Conservation (phyloP, 352 stramenopile species). For the Phytopythium sindhum region DNA sequence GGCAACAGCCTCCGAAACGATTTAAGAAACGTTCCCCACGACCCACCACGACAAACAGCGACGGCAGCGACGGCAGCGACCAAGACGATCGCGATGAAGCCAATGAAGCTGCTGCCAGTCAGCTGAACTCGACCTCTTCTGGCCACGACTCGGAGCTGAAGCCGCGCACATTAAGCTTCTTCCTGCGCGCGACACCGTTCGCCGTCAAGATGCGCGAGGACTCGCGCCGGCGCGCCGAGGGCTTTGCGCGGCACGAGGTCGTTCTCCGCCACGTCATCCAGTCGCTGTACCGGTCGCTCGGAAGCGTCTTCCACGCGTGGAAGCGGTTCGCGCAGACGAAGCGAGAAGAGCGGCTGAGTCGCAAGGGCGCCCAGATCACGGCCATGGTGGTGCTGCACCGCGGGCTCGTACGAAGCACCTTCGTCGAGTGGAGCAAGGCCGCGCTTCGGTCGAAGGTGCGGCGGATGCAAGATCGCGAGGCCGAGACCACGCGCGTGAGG, state of each 20-base stretch:
- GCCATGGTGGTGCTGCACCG: conserved; percentile 50
- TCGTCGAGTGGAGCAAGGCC: conserved; percentile 50
- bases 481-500: conserved; percentile 19
- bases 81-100: conserved; percentile 7
- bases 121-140: neutral
- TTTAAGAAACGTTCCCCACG: neutral
- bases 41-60: neutral
- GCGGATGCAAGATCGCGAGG: conserved; percentile 21
- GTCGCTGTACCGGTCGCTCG: conserved; percentile 45
- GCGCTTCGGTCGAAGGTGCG: conserved; percentile 18
- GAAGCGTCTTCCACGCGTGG: conserved; percentile 55
- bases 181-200: conserved; percentile 38
- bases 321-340: conserved; percentile 28
- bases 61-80: conserved; percentile 4
- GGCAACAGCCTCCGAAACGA: neutral
- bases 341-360: conserved; percentile 37
- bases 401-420: conserved; percentile 39
- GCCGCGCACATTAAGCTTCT: conserved; percentile 40
- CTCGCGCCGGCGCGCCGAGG: conserved; percentile 19
- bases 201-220: conserved; percentile 41
- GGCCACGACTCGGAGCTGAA: conserved; percentile 5
- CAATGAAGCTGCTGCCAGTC: neutral
- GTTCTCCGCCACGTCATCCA: conserved; percentile 50
- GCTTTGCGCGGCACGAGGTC: conserved; percentile 38
- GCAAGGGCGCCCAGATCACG: conserved; percentile 50